Conservation (phyloP, 192 early-diverging fungal genomes). For the Entomortierella parvispora region DNA sequence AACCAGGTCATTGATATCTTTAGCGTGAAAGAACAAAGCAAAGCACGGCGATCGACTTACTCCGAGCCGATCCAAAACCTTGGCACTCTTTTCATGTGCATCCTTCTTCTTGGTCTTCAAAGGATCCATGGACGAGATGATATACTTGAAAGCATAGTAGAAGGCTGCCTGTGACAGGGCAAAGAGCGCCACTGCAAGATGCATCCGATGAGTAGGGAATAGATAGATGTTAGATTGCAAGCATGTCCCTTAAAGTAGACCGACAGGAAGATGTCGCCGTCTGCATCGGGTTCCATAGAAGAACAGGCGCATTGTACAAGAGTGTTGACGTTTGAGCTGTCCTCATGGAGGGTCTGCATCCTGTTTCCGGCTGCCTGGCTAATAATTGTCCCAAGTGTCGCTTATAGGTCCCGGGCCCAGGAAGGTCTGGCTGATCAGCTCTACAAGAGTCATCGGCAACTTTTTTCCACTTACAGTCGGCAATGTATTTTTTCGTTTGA, state of each 20-base stretch:
- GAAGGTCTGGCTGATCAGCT: no score
- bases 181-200: conserved; percentile 72
- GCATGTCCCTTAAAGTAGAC: not conserved
- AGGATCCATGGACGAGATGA: conserved; percentile 80
- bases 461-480: conserved; percentile 42
- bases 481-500: conserved; percentile 53
- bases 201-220: not conserved
- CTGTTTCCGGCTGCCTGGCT: no score
- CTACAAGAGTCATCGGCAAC: no score
- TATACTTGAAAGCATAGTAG: conserved; percentile 88
- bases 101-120: conserved; percentile 75
- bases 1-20: not conserved
- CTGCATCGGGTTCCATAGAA: not conserved
- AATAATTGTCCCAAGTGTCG: no score
- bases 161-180: conserved; percentile 90
- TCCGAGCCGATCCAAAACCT: conserved; percentile 75
- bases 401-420: no score
- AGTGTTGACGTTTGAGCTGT: no score
- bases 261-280: no score
- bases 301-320: not conserved
- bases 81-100: conserved; percentile 77
- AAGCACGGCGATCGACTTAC: conserved; percentile 44
- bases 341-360: no score
- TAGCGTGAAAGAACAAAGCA: not conserved
- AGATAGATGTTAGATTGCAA: not conserved